Evolutionary conservation across 345 rosid species (phyloP).

Genomic region (Orychophragmus violaceus): DNA sequence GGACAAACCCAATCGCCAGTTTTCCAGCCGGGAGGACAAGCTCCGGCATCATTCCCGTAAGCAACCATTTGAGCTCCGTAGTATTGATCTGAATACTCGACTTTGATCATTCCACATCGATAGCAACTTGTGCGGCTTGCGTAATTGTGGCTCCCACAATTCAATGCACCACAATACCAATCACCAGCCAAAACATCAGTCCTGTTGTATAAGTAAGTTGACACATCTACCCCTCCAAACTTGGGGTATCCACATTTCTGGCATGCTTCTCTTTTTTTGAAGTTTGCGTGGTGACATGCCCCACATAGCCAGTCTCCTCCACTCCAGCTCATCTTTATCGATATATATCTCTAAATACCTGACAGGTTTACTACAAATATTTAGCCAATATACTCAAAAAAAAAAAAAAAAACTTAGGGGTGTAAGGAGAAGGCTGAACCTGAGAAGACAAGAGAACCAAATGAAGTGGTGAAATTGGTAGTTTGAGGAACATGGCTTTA

Average conservation of each 20-base stretch:
- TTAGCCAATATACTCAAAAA: constrained; percentile 8
- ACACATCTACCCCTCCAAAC: constrained; percentile 66
- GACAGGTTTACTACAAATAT: neutral
- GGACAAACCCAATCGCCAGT: constrained; percentile 94
- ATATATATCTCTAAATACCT: neutral
- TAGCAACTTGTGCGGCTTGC: constrained; percentile 79
- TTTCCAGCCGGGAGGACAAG: constrained; percentile 80
- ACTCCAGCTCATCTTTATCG: constrained; percentile 54
- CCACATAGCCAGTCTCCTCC: constrained; percentile 91
- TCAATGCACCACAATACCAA: constrained; percentile 83
- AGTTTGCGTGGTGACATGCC: constrained; percentile 70
- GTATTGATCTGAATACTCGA: constrained; percentile 31
- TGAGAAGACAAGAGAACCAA: constrained; percentile 9
- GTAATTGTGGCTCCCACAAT: constrained; percentile 87
- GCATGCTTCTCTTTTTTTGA: constrained; percentile 69
- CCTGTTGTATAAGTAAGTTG: constrained; percentile 45
- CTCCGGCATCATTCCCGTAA: constrained; percentile 37
- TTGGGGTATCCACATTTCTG: constrained; percentile 71
- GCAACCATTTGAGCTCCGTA: constrained; percentile 26
- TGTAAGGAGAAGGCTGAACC: neutral
- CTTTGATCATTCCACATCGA: constrained; percentile 58
- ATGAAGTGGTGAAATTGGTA: constrained; percentile 21
- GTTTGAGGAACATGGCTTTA: constrained; percentile 25
- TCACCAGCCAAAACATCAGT: constrained; percentile 77
- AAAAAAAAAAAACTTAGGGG: neutral